Conservation (phyloP, 495 filamentous ascomycete species). For the Massariosphaeria phaeospora region DNA sequence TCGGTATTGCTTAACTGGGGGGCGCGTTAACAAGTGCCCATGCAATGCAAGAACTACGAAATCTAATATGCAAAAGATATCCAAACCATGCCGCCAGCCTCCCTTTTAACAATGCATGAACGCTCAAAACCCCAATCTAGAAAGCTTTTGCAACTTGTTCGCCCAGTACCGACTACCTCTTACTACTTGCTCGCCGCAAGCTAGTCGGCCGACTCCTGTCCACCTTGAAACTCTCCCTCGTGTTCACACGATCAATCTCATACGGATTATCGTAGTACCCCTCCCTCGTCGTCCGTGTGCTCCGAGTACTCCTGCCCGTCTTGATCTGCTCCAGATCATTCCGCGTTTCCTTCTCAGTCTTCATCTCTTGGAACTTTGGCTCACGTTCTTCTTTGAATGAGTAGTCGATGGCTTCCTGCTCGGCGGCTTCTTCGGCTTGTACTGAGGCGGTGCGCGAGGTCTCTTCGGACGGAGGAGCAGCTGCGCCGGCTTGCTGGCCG, state of each 20-base stretch:
- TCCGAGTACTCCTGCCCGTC: constrained; percentile 6
- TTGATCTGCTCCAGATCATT: constrained; percentile 14
- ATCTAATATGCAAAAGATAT: background rate
- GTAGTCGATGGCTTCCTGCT: constrained; percentile 39
- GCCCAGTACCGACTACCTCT: background rate
- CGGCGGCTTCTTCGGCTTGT: constrained; percentile 20
- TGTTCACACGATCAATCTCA: constrained; percentile 41
- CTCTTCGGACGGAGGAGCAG: background rate
- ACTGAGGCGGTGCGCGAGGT: background rate
- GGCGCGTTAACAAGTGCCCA: no score
- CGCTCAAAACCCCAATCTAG: background rate
- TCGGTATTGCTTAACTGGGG: no score
- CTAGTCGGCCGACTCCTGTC: constrained; percentile 6
- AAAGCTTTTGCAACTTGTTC: background rate
- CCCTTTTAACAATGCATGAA: background rate
- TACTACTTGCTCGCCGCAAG: background rate
- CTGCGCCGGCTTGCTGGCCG: constrained; percentile 15
- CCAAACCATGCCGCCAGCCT: background rate
- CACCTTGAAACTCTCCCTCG: constrained; percentile 36
- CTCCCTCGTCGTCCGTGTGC: background rate
- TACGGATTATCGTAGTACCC: constrained; percentile 40
- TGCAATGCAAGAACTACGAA: no score
- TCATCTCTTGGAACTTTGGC: constrained; percentile 37
- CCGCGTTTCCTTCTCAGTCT: constrained; percentile 25
- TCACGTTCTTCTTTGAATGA: constrained; percentile 31